Conservation (phyloP, 176 grass and related monocot species). For the Oryza meyeriana region DNA sequence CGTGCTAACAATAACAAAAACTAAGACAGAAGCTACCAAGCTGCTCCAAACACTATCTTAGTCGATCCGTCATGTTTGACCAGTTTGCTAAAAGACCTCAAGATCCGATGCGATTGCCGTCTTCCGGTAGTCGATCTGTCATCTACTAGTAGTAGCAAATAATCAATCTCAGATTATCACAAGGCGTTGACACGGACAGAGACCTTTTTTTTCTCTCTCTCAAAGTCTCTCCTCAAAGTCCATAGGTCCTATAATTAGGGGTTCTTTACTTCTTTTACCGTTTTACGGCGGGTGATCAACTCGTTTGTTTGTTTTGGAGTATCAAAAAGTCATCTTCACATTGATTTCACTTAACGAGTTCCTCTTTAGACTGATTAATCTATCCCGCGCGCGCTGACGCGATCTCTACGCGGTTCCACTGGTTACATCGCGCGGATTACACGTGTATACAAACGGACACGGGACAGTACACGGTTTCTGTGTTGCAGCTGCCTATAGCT, state of each 20-base stretch:
- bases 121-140: background rate
- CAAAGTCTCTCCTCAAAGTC: background rate
- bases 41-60: too few species aligned
- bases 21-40: too few species aligned
- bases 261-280: too few species aligned
- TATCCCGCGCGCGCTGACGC: background rate
- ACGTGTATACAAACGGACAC: background rate
- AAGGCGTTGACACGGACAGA: slow-evolving; percentile 1
- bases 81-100: slow-evolving; percentile 1
- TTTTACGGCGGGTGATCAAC: slow-evolving; percentile 16
- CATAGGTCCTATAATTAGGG: background rate
- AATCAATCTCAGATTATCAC: background rate
- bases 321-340: background rate
- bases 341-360: background rate
- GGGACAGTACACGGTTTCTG: background rate
- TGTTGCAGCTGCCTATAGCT: background rate
- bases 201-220: background rate
- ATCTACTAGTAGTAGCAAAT: too few species aligned
- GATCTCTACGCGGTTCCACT: slow-evolving; percentile 25
- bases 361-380: background rate
- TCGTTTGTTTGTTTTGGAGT: background rate
- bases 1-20: too few species aligned
- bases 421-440: background rate
- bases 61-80: background rate
- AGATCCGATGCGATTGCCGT: slow-evolving; percentile 13